A percentile compares a stretch with the other conserved stretches of the same genome.
phyloP scores from a whole-genome alignment of 495 filamentous ascomycete genomes.

The Penicillium silybi region DNA sequence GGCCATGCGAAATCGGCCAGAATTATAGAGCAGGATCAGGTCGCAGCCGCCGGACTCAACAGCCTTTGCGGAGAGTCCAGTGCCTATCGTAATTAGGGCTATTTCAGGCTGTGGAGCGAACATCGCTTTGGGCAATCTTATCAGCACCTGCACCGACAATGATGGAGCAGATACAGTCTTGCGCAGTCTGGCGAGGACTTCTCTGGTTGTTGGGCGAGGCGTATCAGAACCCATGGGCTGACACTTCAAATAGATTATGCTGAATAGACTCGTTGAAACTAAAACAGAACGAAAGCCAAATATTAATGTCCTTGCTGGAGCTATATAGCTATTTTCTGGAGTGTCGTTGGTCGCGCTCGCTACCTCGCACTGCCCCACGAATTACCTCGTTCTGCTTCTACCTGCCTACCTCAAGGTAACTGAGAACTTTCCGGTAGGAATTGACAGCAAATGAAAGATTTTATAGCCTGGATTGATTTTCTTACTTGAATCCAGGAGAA shows the following conservation, averaged over 20 bases:
- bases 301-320: neutral
- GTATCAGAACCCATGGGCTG: constrained; percentile 9
- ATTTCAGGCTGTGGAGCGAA: neutral
- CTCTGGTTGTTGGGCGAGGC: constrained; percentile 43
- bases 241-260: no score
- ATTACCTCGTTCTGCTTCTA: constrained; percentile 13
- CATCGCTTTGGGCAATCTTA: constrained; percentile 10
- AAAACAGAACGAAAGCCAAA: neutral
- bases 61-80: constrained; percentile 67
- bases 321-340: neutral
- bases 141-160: constrained; percentile 68
- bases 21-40: constrained; percentile 70
- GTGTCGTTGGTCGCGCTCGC: neutral
- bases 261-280: no score
- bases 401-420: neutral
- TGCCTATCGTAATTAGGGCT: constrained; percentile 33
- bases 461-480: neutral
- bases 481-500: neutral
- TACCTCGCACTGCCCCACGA: constrained; percentile 13
- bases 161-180: constrained; percentile 45
- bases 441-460: no score
- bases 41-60: constrained; percentile 64
- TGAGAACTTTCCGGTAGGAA: no score
- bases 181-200: constrained; percentile 52
- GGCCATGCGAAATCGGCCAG: constrained; percentile 70